Base-by-base conservation (phyloP, 331 rosid species). In the Acacia concinna region DNA sequence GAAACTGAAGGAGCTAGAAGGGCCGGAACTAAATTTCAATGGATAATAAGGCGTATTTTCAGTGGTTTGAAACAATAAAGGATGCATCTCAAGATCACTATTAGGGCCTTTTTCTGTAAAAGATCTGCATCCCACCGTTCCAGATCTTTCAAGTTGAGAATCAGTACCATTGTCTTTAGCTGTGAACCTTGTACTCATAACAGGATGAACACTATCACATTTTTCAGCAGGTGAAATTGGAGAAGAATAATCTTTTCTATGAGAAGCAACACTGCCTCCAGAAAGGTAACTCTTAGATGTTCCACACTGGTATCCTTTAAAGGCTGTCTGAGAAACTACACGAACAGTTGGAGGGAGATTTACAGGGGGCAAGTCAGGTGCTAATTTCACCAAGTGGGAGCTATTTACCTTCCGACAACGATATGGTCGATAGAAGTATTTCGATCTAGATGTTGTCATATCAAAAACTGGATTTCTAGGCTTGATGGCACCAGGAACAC, bases 301-400 rank as follows among this genome's bases (percentile, higher is more conserved):
- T 83, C 89, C 92, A 76, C 40, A 47, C 47, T 81, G 84, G 75
- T 85, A 71, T 57, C 96, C 89, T 81, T 82, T 90, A 83, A 86
- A 92, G 81, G 87, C 90, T 73, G 96, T 83, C 82, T 92, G 93
- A 68, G 97, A 89, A 82, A 93, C 96, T 71, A 96, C 82, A 41
- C 97, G 94, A 83, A 91, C 97, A 31, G 97, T 88, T 52, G 92
- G 89, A 68, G 99, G 99, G 38, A 96, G 99, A 90, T 91, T 96
- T 82, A 96, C 97, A 8, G 96, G 98, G 18, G 99, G 97, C 85
- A 93, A 85, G 74, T 78, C 92, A 11, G 98, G 99, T 38, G 98
- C 97, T 83, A 96, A 84, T 82, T 88, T 96, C 76, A 96, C 97
- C 67, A 90, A 31, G 83, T 67, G 89, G 41, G 90, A 73, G 73